A percentile compares a stretch with the other conserved stretches of the same genome.
These are phyloP conservation scores for peach (Prunus persica) DNA, from an alignment of 306 rosid genomes.

Conservation along the genomic window Prunus_persica_NCBIv2 NC_034011.1:20140501-20141000, in stretches of 20 bases:
- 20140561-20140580: conserved; percentile 82
- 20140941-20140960: conserved; percentile 81
- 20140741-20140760: not conserved
- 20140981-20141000: conserved; percentile 75
- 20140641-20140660: not conserved
- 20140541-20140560: conserved; percentile 95
- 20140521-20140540: conserved; percentile 40
- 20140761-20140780: not conserved
- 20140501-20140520: not conserved
- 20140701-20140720: too few relatives aligned
- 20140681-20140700: too few relatives aligned
- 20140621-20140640: conserved; percentile 89
- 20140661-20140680: not conserved
- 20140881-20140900: conserved; percentile 92
- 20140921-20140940: conserved; percentile 98
- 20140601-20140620: conserved; percentile 97
- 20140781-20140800: not conserved
- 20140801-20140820: not conserved
- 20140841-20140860: not conserved
- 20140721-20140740: too few relatives aligned
- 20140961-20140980: conserved; percentile 87
- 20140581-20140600: conserved; percentile 97
- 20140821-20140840: not conserved
- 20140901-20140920: conserved; percentile 92
- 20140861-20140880: conserved; percentile 46